phyloP scores from a whole-genome alignment of 495 filamentous ascomycete genomes.

The Neurospora sp. region DNA sequence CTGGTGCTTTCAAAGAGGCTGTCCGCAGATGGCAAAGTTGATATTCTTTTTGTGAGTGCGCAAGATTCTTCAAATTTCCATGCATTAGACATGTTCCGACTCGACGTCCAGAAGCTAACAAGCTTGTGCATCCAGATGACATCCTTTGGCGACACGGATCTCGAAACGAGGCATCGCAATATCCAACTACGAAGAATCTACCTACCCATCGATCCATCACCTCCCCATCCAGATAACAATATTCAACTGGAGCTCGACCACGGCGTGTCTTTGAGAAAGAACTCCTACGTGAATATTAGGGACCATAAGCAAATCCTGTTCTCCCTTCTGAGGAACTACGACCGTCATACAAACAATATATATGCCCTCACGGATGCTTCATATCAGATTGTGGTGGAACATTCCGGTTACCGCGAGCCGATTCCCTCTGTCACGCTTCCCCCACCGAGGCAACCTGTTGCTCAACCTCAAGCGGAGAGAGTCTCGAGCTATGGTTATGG shows the following conservation, averaged over 20 bases:
- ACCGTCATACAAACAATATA: neutral
- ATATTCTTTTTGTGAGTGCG: neutral
- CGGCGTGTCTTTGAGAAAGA: neutral
- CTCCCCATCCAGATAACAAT: neutral
- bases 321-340: neutral
- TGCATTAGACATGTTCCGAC: no score
- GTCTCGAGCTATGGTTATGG: neutral
- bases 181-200: neutral
- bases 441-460: no score
- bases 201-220: neutral
- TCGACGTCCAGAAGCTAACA: no score
- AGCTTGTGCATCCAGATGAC: neutral
- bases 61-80: no score
- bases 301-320: neutral
- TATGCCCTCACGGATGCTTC: neutral
- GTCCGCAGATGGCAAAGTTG: neutral
- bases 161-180: neutral
- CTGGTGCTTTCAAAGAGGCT: neutral
- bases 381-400: neutral
- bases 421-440: no score
- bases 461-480: neutral
- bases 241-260: neutral
- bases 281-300: neutral
- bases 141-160: neutral
- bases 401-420: neutral